Conservation (phyloP, 306 rosid species). For the Castanopsis chinensis region DNA sequence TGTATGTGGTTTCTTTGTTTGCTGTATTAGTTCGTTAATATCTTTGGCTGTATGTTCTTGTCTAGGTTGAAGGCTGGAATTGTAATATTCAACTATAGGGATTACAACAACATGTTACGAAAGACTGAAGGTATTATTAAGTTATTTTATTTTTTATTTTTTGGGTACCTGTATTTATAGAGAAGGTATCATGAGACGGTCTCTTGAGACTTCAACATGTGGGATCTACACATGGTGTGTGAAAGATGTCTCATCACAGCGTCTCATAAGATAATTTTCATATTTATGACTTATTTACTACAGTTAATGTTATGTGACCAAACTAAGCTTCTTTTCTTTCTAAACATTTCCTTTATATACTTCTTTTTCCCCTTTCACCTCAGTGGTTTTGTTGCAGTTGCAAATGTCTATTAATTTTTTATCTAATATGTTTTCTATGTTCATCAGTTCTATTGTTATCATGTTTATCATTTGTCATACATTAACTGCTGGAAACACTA, state of each 20-base stretch:
- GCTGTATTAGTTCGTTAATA: constrained; percentile 8
- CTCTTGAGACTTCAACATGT: too few species aligned
- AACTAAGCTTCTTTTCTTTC: not conserved
- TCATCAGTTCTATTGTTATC: not conserved
- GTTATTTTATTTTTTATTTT: constrained; percentile 1
- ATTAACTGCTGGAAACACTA: not conserved
- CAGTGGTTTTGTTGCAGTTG: constrained; percentile 4
- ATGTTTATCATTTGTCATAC: not conserved
- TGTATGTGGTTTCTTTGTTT: not conserved
- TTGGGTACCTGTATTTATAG: too few species aligned
- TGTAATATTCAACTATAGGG: constrained; percentile 91
- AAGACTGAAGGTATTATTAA: constrained; percentile 83
- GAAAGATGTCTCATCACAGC: not conserved
- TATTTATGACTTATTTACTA: not conserved
- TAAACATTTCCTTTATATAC: not conserved
- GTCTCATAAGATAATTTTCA: not conserved
- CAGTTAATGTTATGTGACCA: not conserved
- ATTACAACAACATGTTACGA: constrained; percentile 60
- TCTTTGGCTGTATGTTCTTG: constrained; percentile 15
- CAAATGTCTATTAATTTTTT: constrained; percentile 11
- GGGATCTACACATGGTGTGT: too few species aligned
- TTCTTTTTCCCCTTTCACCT: not conserved
- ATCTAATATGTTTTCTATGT: not conserved
- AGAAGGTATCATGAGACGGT: too few species aligned
- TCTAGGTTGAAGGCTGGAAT: constrained; percentile 70